Base-by-base conservation (phyloP, 2,329 filamentous ascomycete genomes). In the Rhynchosporium secalis region DNA sequence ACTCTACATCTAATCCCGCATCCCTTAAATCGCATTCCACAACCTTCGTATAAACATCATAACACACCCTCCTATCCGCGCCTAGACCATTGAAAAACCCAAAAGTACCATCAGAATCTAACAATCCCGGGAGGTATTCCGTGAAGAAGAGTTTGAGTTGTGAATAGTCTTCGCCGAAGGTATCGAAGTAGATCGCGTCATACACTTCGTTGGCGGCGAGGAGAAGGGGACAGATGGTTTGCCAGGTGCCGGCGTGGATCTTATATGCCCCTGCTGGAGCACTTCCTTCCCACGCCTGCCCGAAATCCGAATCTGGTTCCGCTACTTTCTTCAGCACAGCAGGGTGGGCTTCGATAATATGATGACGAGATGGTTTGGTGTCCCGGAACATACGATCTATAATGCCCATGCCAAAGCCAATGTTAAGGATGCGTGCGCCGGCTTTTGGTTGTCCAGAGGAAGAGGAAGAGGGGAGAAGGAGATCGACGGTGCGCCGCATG, bases 141-240 rank as follows among this genome's bases (percentile, higher is more conserved):
- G 84, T 88, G 74, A 98, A 96, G 78, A 98, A 97, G 63, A 87
- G 81, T 52, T 89, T 88, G 33, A 98, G 85, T 74, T 94, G 90
- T 2, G 81, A 80, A 76, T 98, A 99, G 66, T 95, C 91, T 77
- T 99, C 95, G 6, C 92, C 95, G 75, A 98, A 98, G 0, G 95
- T 99, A 74, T 99, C 95, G 72, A 97, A 98, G 79, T 98, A 99
- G 69, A 99, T 91, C 33, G 89, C 91, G 73, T 96, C 91, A 72
- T 94, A 93, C 12, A 86, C 78, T 70, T 89, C 83, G 9, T 89
- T 89, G 46, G 85, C 78, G 63, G 85, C 83, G 0, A 94, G 77
- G 7, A 96, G 79, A 56, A 79, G 78, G 0, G 88, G 89, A 15
- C 93, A 79, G 0, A 95, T 78, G 63, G 95, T 90, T 75, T 96